Base-by-base conservation (phyloP, 768 basidiomycete species). In the Naematelia aurantialba region DNA sequence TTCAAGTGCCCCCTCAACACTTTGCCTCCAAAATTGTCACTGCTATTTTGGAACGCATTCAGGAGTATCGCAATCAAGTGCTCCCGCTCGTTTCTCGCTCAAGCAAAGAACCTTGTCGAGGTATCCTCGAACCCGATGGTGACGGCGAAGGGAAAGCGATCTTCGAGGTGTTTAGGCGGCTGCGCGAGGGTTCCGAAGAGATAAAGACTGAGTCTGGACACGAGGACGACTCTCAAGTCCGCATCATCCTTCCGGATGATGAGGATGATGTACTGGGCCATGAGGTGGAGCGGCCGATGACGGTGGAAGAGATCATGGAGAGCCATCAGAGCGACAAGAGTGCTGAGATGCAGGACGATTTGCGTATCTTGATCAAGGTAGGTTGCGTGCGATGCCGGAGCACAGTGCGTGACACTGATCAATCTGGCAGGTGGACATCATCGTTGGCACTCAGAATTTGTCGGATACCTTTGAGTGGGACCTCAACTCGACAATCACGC, bases 391-490 rank as follows among this genome's bases (percentile, higher is more conserved):
- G 46, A 5, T 19, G 5, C n/a, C 21, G 46, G 8, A 47, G 46
- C 19, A 19, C 10, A 10, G 46, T 10, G 25, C 8, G 21, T 5
- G 19, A 21, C 5, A 21, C 25, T 47, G 21, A 47, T 19, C 25
- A 21, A 5, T 12, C 21, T 24, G 53, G 17, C 70, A 97, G 92
- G 83, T 99, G 62, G 94, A 98, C 78, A 91, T 98, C 78, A 89
- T 91, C 55, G 87, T 93, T 56, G 94, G 91, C 22, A 85, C 87
- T 5, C 85, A 92, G 80, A 92, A 93, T 76, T 83, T 99, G 22
- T 89, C 91, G 56, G 96, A 99, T 77, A 89, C 92, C 70, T 94
- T 98, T 70, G 96, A 98, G 74, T 99, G 96, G 96, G 94, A 99
- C 75, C 78, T 97, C 34, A 87, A 87, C 66, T 91, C 88, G 56